Base-by-base conservation (phyloP, 805 yeast genomes). In the Wickerhamiella azymoides region DNA sequence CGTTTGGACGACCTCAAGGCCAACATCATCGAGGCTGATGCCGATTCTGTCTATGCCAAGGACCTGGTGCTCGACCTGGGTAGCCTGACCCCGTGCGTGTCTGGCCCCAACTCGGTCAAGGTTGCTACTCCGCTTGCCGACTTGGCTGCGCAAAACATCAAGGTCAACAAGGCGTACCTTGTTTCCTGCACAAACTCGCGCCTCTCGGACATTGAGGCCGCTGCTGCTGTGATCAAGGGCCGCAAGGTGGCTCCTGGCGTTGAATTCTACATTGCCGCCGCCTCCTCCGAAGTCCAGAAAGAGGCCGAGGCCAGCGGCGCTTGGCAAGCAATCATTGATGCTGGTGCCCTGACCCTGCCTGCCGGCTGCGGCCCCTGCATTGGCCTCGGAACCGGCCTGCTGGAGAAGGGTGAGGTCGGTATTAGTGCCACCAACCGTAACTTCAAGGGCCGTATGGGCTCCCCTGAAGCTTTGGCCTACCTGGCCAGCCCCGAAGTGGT, bases 291-390 rank as follows among this genome's bases (percentile, higher is more conserved):
- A 57, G 96, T 92, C 33, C 96, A 89, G 68, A 73, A 74, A 55
- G 96, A 88, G 55, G 98, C 98, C 39, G 94, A 83, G 66, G 74
- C 76, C 30, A 68, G 66, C 38, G 98, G 99, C 47, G 93, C 94
- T 13, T 93, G 99, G 98, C 73, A 86, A 57, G 77, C 76, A 17
- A 71, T 92, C 48, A 58, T 92, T 40, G 89, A 80, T 47, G 95
- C 97, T 9, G 99, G 99, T 45, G 94, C 96, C 49, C 83, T 69
- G 56, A 84, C 96, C 30, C 74, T 92, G 55, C 97, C 97, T 17
- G 94, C 98, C 13, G 99, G 99, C 18, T 92, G 99, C 69, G 99
- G 99, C 39, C 99, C 99, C 19, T 92, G 99, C 70, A 92, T 92
- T 60, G 99, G 99, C 32, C 70, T 92, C 47, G 99, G 99, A 47